Percentiles rank a stretch among this genome's conserved stretches.
Evolutionary conservation across 116 monocot species (phyloP).

Genomic region (Cymodocea nodosa): DNA sequence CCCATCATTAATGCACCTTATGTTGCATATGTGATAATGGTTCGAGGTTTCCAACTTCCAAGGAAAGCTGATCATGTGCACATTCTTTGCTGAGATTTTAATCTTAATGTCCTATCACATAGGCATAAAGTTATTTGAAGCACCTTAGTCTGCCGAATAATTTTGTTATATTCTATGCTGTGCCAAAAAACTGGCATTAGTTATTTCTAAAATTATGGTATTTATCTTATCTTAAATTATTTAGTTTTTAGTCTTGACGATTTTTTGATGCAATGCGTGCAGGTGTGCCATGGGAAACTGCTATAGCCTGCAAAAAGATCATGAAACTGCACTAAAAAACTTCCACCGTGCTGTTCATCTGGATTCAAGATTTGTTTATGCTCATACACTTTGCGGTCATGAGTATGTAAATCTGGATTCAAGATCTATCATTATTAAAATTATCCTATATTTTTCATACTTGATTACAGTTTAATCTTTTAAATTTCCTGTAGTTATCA

Average conservation of each 20-base stretch:
- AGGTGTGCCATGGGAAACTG: slow-evolving; percentile 99
- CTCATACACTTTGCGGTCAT: slow-evolving; percentile 95
- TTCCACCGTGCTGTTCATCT: slow-evolving; percentile 89
- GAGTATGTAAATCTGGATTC: slow-evolving; percentile 43
- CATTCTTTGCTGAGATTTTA: too few species aligned
- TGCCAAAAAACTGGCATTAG: too few species aligned
- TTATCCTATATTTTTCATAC: not conserved
- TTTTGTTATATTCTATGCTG: too few species aligned
- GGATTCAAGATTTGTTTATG: slow-evolving; percentile 84
- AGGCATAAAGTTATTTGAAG: too few species aligned
- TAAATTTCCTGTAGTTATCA: not conserved
- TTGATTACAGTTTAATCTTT: not conserved
- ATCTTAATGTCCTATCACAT: too few species aligned
- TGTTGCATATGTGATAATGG: too few species aligned
- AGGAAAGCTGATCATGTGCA: too few species aligned
- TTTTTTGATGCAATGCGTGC: not conserved
- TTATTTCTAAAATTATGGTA: too few species aligned
- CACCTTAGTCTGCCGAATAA: too few species aligned
- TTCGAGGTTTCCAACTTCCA: too few species aligned
- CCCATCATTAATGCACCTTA: too few species aligned
- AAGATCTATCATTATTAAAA: not conserved
- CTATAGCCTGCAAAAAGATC: slow-evolving; percentile 93
- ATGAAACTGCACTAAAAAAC: slow-evolving; percentile 91
- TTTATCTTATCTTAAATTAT: not conserved
- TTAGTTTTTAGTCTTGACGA: not conserved